Percentiles rank a stretch among this genome's conserved stretches.
Evolutionary conservation across 306 rosid species (phyloP).

Genomic region (Quercus suber): DNA sequence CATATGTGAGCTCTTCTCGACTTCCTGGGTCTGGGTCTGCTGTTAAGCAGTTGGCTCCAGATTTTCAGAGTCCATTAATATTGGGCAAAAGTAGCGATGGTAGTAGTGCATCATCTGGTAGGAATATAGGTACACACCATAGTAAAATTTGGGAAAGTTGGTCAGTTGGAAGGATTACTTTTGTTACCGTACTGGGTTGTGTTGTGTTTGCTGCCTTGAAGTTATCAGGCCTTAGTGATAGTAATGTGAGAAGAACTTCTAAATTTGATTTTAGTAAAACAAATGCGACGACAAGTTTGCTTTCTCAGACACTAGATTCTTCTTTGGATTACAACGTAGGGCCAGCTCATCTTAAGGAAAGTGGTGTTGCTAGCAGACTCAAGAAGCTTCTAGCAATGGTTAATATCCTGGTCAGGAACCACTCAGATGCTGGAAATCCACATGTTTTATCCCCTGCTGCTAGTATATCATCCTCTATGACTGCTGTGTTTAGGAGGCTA

Average conservation of each 20-base stretch:
- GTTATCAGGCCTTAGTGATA: conserved; percentile 48
- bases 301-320: conserved; percentile 45
- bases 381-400: conserved; percentile 44
- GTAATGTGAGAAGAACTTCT: conserved; percentile 44
- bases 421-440: conserved; percentile 37
- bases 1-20: conserved; percentile 58
- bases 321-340: conserved; percentile 42
- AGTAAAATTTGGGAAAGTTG: conserved; percentile 53
- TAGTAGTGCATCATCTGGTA: conserved; percentile 45
- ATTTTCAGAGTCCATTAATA: conserved; percentile 60
- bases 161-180: conserved; percentile 48
- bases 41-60: conserved; percentile 83
- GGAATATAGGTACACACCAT: conserved; percentile 60
- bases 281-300: conserved; percentile 25
- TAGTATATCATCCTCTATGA: conserved; percentile 40
- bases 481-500: conserved; percentile 37
- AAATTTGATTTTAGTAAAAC: conserved; percentile 34
- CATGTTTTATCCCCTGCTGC: conserved; percentile 27
- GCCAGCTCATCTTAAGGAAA: conserved; percentile 52
- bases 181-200: conserved; percentile 62
- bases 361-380: conserved; percentile 43
- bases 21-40: conserved; percentile 67
- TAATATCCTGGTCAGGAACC: conserved; percentile 38
- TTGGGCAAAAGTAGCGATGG: conserved; percentile 50
- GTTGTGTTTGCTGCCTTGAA: conserved; percentile 60